Evolutionary conservation across 345 rosid genomes (phyloP).

Genomic region (Syzygium aqueum): DNA sequence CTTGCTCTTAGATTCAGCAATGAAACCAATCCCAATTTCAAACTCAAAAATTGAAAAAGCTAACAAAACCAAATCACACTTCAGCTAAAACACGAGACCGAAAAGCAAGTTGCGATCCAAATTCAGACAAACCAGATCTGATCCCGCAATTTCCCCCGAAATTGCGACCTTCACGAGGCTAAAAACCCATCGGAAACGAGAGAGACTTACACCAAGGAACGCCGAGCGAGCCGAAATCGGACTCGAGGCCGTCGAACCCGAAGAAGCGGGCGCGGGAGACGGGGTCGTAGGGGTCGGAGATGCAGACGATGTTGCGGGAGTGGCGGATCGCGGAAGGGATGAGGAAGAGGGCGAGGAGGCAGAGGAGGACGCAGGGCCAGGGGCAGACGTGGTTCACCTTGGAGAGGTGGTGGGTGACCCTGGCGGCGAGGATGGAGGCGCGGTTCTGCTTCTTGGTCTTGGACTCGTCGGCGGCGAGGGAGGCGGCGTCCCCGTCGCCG

Average conservation of each 20-base stretch:
- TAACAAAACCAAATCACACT: not conserved
- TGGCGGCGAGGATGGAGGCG: slow-evolving; percentile 29
- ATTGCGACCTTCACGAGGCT: not conserved
- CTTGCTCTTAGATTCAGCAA: not conserved
- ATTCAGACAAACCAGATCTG: slow-evolving; percentile 9
- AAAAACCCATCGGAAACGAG: not conserved
- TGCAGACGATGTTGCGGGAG: slow-evolving; percentile 60
- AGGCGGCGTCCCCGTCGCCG: slow-evolving; percentile 1
- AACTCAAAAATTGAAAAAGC: not conserved
- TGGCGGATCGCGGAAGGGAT: slow-evolving; percentile 24
- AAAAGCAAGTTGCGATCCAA: not conserved
- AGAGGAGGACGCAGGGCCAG: slow-evolving; percentile 40
- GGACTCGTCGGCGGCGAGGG: slow-evolving; percentile 39
- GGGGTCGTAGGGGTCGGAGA: slow-evolving; percentile 53
- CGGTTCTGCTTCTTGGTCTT: slow-evolving; percentile 47
- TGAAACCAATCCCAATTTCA: not conserved
- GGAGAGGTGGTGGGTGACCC: slow-evolving; percentile 31
- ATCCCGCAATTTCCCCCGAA: not conserved
- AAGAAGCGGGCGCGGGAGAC: slow-evolving; percentile 61
- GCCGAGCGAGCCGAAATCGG: slow-evolving; percentile 88
- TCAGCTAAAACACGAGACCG: not conserved
- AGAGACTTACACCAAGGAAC: slow-evolving; percentile 96
- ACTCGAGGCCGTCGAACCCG: slow-evolving; percentile 69
- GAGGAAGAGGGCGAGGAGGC: slow-evolving; percentile 6
- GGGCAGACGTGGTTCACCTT: slow-evolving; percentile 26